Percentiles rank a stretch among this genome's conserved stretches.
phyloP scores from a whole-genome alignment of 225 moss, liverwort and hornwort species.

The Physcomitrellopsis africana region DNA sequence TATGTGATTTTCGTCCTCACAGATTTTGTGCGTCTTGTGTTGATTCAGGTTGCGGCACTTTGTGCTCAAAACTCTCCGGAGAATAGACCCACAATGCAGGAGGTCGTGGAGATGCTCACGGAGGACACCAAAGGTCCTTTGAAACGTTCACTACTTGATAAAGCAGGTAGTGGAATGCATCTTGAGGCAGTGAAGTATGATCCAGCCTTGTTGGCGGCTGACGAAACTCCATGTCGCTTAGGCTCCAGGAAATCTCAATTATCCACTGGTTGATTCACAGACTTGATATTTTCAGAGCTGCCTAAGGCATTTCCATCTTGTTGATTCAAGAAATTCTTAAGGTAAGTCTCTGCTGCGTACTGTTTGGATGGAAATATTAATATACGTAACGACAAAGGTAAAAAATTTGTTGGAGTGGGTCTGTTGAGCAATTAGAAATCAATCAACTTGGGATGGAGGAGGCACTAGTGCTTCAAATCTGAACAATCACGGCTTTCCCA shows the following conservation, averaged over 20 bases:
- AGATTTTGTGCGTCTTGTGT: background rate
- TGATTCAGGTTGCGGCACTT: constrained; percentile 70
- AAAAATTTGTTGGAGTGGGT: constrained; percentile 24
- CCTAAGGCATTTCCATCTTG: background rate
- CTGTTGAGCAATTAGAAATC: constrained; percentile 19
- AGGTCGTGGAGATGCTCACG: constrained; percentile 88
- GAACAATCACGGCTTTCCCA: constrained; percentile 20
- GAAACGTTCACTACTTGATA: constrained; percentile 32
- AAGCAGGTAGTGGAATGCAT: constrained; percentile 46
- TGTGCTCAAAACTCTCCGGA: constrained; percentile 92
- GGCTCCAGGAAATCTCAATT: constrained; percentile 37
- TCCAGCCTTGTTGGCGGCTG: constrained; percentile 74
- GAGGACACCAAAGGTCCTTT: constrained; percentile 41
- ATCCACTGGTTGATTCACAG: constrained; percentile 2
- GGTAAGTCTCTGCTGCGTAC: background rate
- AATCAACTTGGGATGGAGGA: constrained; percentile 10
- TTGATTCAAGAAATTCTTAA: background rate
- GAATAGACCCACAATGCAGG: constrained; percentile 87
- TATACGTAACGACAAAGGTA: constrained; percentile 1
- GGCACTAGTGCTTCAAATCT: background rate
- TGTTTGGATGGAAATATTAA: constrained; percentile 13
- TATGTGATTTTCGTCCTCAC: background rate
- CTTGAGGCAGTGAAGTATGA: constrained; percentile 80
- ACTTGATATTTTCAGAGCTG: constrained; percentile 24
- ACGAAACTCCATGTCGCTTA: constrained; percentile 31